Evolutionary conservation across 1,284 basidiomycete species (phyloP), one percentile per base, ranked within the genome.

Genomic region (Amylostereum areolatum): DNA sequence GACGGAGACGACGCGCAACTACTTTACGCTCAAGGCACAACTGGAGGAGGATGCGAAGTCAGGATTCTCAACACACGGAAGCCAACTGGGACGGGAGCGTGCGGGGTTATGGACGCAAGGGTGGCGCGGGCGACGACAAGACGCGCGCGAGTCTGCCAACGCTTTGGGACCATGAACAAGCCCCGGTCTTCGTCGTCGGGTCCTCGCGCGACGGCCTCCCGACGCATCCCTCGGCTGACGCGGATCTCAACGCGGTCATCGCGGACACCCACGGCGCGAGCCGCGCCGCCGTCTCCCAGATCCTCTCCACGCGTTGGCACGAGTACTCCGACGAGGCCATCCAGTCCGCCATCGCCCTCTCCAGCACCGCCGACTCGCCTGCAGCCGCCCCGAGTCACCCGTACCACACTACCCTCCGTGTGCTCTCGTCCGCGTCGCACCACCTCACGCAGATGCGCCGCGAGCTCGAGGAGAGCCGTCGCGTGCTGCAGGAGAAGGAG

Each of bases 271-370:
- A 46, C 24, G 52, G 50, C 7, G 46, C 58, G 29, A 48, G 46
- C 31, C 46, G 65, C 1, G 52, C 70, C 12, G 63, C 67, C 6
- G 61, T 71, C 3, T 57, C 61, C 2, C 73, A 77, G 53, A 71
- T 88, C 12, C 69, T 89, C 18, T 67, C 71, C 2, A 83, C 78
- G 4, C 75, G 71, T 59, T 89, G 85, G 84, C 83, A 88, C 59
- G 76, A 81, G 41, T 81, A 80, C 56, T 80, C 83, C 1, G 85
- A 89, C 63, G 77, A 85, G 45, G 81, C 75, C 1, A 83, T 90
- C 40, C 77, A 83, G 53, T 66, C 72, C 5, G 73, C 77, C 2
- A 75, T 90, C 18, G 74, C 82, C 0, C 65, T 63, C 18, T 62
- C 82, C 30, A 59, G 66, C 46, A 52, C 60, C 6, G 58, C 69